Evolutionary conservation across 352 stramenopile species (phyloP).

Genomic region (Thalassiosira ordinaria): DNA sequence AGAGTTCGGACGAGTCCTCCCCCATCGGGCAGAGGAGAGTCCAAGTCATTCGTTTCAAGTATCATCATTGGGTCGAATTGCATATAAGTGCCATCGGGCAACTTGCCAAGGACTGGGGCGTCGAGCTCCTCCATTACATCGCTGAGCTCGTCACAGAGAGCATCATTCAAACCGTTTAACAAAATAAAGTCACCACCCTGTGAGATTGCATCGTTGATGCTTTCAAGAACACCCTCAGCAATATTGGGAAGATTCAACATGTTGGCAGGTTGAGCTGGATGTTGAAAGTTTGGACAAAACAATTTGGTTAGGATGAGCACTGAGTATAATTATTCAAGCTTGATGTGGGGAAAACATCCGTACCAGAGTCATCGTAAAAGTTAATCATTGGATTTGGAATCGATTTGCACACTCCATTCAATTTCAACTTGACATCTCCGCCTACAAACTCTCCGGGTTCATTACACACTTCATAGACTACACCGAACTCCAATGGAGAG

Average conservation of each 20-base stretch:
- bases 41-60: conserved; percentile 56
- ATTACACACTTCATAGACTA: conserved; percentile 61
- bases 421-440: too few species aligned
- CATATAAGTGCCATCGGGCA: conserved; percentile 59
- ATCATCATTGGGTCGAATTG: conserved; percentile 54
- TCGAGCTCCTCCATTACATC: conserved; percentile 62
- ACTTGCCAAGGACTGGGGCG: conserved; percentile 56
- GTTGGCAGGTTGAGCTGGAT: conserved; percentile 37
- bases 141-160: conserved; percentile 48
- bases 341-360: not conserved
- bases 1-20: conserved; percentile 46
- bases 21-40: conserved; percentile 57
- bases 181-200: conserved; percentile 51
- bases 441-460: too few species aligned
- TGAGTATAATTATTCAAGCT: too few species aligned
- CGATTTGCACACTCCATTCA: conserved; percentile 20
- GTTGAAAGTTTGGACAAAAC: not conserved
- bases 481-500: conserved; percentile 57
- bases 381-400: conserved; percentile 48
- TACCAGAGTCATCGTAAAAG: conserved; percentile 45
- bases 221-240: conserved; percentile 29
- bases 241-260: conserved; percentile 53
- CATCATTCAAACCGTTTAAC: conserved; percentile 39
- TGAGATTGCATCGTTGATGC: conserved; percentile 41
- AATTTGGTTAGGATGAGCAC: too few species aligned